Evolutionary conservation across 768 basidiomycete species (phyloP).

Genomic region (Hysterangium stoloniferum): DNA sequence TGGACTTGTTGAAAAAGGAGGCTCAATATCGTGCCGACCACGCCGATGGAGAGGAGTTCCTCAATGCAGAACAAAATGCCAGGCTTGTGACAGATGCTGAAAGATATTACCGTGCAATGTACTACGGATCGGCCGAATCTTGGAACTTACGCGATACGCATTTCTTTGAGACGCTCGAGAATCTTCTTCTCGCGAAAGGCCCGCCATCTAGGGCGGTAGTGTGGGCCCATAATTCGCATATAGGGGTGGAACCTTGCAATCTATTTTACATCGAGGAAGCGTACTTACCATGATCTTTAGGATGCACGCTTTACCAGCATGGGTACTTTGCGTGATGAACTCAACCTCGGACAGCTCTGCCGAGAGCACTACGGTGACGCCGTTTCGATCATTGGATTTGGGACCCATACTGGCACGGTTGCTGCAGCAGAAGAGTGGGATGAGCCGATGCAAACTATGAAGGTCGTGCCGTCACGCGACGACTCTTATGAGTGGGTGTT

Average conservation of each 20-base stretch:
- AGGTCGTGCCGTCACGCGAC: conserved; percentile 19
- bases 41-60: conserved; percentile 18
- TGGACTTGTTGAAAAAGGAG: conserved; percentile 16
- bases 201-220: conserved; percentile 17
- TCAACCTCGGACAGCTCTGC: conserved; percentile 24
- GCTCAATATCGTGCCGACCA: conserved; percentile 18
- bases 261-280: background rate
- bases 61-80: conserved; percentile 25
- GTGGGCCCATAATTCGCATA: conserved; percentile 27
- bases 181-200: conserved; percentile 15
- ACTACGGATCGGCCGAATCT: conserved; percentile 19
- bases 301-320: conserved; percentile 25
- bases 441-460: conserved; percentile 19
- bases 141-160: conserved; percentile 21
- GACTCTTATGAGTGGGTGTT: conserved; percentile 19
- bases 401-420: conserved; percentile 23
- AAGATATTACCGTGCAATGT: conserved; percentile 25
- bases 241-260: conserved; percentile 11
- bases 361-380: conserved; percentile 22
- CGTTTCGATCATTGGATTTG: conserved; percentile 23
- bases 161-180: conserved; percentile 19
- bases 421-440: conserved; percentile 24
- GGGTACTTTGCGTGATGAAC: conserved; percentile 21
- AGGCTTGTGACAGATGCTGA: conserved; percentile 24
- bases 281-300: background rate